Percentiles rank a stretch among this genome's conserved stretches.
Conservation (phyloP, 495 filamentous ascomycete species). For the Tuber borchii region DNA sequence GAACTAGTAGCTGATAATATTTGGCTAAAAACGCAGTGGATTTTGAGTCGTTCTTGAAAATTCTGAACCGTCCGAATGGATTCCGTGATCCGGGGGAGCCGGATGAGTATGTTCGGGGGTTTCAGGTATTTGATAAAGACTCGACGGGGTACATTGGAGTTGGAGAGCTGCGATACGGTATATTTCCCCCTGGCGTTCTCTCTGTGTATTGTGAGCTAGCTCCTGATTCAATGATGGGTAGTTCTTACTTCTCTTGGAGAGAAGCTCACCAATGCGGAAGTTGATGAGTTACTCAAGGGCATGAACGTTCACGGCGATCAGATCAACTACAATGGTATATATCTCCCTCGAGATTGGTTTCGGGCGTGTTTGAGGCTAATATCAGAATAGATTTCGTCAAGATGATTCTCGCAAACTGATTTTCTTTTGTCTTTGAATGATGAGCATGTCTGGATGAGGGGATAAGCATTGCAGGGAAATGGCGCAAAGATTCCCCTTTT, state of each 20-base stretch:
- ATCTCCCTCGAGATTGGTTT: background rate
- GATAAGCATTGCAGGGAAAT: background rate
- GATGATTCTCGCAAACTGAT: constrained; percentile 86
- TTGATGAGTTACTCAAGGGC: constrained; percentile 94
- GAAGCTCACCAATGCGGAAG: constrained; percentile 98
- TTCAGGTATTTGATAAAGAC: constrained; percentile 99
- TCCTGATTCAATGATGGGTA: constrained; percentile 31
- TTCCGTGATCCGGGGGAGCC: constrained; percentile 97
- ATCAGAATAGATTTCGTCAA: constrained; percentile 69
- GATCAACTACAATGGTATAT: constrained; percentile 88
- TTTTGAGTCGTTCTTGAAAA: constrained; percentile 90
- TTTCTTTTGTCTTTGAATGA: background rate
- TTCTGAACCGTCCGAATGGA: constrained; percentile 93
- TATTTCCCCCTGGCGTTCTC: constrained; percentile 25
- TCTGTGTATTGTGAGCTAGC: constrained; percentile 3
- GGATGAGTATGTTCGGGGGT: constrained; percentile 94
- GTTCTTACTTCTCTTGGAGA: constrained; percentile 94
- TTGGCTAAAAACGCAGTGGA: constrained; percentile 58
- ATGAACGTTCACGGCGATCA: constrained; percentile 90
- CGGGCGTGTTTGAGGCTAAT: background rate
- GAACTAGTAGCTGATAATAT: constrained; percentile 9
- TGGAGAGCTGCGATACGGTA: constrained; percentile 87
- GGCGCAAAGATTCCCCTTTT: constrained; percentile 2
- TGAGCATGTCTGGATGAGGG: background rate
- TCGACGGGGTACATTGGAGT: constrained; percentile 96